Evolutionary conservation across 2,329 filamentous ascomycete genomes (phyloP).

Genomic region (Colletotrichum siamense): DNA sequence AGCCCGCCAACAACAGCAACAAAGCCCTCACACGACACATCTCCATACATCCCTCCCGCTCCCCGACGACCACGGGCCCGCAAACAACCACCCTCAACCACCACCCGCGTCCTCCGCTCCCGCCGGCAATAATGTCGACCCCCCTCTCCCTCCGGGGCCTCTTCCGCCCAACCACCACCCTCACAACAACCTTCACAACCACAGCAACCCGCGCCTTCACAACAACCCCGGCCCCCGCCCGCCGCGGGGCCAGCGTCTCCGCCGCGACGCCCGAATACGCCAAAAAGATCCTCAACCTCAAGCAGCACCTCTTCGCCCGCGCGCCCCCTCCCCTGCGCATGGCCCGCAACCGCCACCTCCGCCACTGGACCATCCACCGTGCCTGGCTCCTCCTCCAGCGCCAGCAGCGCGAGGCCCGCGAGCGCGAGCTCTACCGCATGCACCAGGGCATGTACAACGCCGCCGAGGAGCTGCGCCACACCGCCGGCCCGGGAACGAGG

Average conservation of each 20-base stretch:
- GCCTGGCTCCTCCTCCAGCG: conserved; percentile 86
- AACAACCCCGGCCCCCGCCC: conserved; percentile 14
- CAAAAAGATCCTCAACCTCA: conserved; percentile 49
- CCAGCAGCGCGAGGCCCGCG: conserved; percentile 67
- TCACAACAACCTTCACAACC: not conserved
- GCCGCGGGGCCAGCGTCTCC: conserved; percentile 26
- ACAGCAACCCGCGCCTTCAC: conserved; percentile 6
- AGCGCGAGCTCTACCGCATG: conserved; percentile 76
- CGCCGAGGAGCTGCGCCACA: conserved; percentile 80
- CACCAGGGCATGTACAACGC: conserved; percentile 85
- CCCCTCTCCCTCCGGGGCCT: not conserved
- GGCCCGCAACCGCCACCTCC: conserved; percentile 83
- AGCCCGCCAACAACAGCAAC: not conserved
- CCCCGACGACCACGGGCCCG: not conserved
- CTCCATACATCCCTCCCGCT: no score
- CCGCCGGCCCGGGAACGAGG: conserved; percentile 60
- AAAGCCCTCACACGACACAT: not conserved
- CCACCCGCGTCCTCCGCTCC: not conserved
- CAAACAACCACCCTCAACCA: not conserved
- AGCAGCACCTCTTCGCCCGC: conserved; percentile 53
- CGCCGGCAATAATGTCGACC: not conserved
- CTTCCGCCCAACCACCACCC: not conserved
- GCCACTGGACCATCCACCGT: conserved; percentile 99
- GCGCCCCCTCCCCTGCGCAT: conserved; percentile 79
- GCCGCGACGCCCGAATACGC: conserved; percentile 40